phyloP scores from a whole-genome alignment of 805 yeast species.

The Teunomyces tritomae region DNA sequence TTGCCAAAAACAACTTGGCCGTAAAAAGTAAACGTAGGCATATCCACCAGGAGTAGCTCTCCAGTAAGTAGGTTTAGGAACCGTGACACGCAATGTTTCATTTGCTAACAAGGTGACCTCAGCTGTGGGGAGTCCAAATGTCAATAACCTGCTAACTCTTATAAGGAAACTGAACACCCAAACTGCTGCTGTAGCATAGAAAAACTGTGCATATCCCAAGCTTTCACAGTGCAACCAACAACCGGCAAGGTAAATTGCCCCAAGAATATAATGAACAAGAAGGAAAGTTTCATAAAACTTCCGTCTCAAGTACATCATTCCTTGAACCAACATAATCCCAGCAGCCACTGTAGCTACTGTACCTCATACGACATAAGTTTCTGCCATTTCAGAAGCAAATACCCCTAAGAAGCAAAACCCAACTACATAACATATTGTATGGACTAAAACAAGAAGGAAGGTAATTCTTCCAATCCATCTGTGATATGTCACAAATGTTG shows the following conservation, averaged over 20 bases:
- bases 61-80: conserved; percentile 38
- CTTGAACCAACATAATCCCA: conserved; percentile 39
- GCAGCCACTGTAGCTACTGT: conserved; percentile 31
- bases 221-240: conserved; percentile 44
- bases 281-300: conserved; percentile 52
- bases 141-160: conserved; percentile 24
- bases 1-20: conserved; percentile 52
- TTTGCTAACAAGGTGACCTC: conserved; percentile 28
- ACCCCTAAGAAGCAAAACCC: conserved; percentile 1
- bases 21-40: conserved; percentile 53
- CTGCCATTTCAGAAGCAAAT: conserved; percentile 14
- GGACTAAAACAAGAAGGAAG: conserved; percentile 14
- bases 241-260: conserved; percentile 42
- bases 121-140: conserved; percentile 39
- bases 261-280: conserved; percentile 53
- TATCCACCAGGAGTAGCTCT: conserved; percentile 51
- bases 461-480: conserved; percentile 18
- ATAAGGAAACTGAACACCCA: conserved; percentile 37
- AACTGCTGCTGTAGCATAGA: conserved; percentile 30
- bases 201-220: conserved; percentile 28
- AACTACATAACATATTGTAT: conserved; percentile 15
- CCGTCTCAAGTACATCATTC: conserved; percentile 43
- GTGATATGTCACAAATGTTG: conserved; percentile 17
- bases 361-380: conserved; percentile 27
- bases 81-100: conserved; percentile 33